Base-by-base conservation (phyloP, 805 yeast genomes). In the Lipomyces kockii region DNA sequence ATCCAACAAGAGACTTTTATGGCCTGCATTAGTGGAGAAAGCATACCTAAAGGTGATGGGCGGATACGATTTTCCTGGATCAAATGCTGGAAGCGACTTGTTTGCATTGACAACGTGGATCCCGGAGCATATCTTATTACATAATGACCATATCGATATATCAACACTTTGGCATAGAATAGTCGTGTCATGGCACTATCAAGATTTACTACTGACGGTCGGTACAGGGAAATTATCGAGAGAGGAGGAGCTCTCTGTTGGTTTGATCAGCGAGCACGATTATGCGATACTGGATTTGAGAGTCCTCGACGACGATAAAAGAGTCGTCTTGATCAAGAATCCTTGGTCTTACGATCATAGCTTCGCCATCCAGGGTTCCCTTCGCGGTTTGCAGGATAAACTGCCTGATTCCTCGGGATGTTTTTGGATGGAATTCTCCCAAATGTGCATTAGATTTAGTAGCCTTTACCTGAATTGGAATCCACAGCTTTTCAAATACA, bases 21-120 rank as follows among this genome's bases (percentile, higher is more conserved):
- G 92, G 90, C 93, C 93, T 0, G 89, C 91, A 0, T 71, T 91
- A n/a, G 70, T 90, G 0, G 97, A 92, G 76, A 87, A 89, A 72
- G 95, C 96, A 0, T 89, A 86, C 73, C 78, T 92, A 66, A 85
- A 85, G 72, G 75, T 89, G 0, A 77, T 82, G 77, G 85, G 86
- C 0, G 89, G 91, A 2, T 89, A 89, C 72, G 80, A 80, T n/a
- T 84, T 87, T 58, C 73, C 76, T 0, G 97, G 97, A 0, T 91
- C 97, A 0, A 91, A 92, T 75, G 85, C 90, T 74, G 89, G 89
- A 1, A 79, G 83, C 14, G 97, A 90, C 73, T 83, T 90, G 0
- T 90, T 79, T 72, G 77, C 86, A 54, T 71, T 92, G 2, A 81
- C 87, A 1, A 92, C 93, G 0, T 92, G 90, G 88, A 75, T 89